These are phyloP conservation scores for Kodamaea ohmeri DNA, from an alignment of 1,139 yeast species.

Conservation along the genomic window DNA sequence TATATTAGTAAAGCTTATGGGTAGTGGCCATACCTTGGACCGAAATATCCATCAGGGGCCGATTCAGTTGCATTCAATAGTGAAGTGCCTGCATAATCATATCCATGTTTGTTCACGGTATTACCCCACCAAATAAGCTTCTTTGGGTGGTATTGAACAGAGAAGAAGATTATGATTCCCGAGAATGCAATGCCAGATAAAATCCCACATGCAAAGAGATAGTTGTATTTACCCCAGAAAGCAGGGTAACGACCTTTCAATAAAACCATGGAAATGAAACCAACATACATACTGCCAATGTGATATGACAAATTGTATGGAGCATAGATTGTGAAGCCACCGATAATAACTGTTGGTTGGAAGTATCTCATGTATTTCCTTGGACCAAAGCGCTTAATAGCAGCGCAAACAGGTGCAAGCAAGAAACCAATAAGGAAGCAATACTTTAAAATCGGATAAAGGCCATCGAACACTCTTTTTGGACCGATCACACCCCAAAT, in stretches of 20 bases:
- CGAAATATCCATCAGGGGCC: slow-evolving; percentile 19
- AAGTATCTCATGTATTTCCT: slow-evolving; percentile 13
- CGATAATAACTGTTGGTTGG: slow-evolving; percentile 19
- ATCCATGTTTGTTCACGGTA: slow-evolving; percentile 14
- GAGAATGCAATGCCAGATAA: slow-evolving; percentile 20
- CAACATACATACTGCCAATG: slow-evolving; percentile 16
- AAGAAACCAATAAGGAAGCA: slow-evolving; percentile 33
- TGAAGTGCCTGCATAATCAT: slow-evolving; percentile 11
- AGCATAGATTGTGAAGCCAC: slow-evolving; percentile 18
- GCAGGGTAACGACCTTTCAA: slow-evolving; percentile 15
- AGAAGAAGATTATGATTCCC: slow-evolving; percentile 18
- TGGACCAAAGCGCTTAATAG: slow-evolving; percentile 23
- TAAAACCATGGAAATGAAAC: slow-evolving; percentile 17
- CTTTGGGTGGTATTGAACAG: slow-evolving; percentile 19
- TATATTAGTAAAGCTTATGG: no score
- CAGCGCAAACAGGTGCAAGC: slow-evolving; percentile 27
- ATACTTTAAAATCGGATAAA: slow-evolving; percentile 34
- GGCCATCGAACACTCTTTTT: slow-evolving; percentile 29
- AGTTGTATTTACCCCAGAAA: slow-evolving; percentile 22
- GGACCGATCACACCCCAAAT: slow-evolving; percentile 40
- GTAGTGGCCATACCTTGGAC: slow-evolving; percentile 16
- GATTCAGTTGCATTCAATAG: slow-evolving; percentile 13
- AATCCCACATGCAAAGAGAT: slow-evolving; percentile 17
- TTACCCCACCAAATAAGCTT: slow-evolving; percentile 20
- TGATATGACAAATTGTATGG: slow-evolving; percentile 17